A percentile compares a stretch with the other conserved stretches of the same genome.
Evolutionary conservation across 768 basidiomycete species (phyloP).

Genomic region (Tulasnella sp.): DNA sequence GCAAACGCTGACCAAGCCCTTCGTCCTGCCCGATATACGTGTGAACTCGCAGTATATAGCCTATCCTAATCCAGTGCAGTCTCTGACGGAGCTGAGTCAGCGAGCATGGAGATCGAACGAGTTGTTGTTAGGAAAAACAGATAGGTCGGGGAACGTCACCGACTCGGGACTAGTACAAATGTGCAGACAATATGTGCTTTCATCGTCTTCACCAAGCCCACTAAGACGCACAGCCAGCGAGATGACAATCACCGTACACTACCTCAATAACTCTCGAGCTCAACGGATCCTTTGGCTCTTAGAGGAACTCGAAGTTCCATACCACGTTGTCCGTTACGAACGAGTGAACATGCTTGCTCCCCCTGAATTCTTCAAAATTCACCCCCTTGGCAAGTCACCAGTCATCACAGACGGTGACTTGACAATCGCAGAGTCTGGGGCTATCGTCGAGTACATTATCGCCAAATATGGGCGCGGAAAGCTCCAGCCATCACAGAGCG

Average conservation of each 20-base stretch:
- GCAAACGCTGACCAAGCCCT: neutral
- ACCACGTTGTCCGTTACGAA: conserved; percentile 51
- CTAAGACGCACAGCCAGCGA: neutral
- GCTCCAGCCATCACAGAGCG: conserved; percentile 34
- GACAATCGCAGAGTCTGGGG: conserved; percentile 51
- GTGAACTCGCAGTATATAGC: neutral
- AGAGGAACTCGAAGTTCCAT: conserved; percentile 56
- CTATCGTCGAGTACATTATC: conserved; percentile 54
- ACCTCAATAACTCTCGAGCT: conserved; percentile 40
- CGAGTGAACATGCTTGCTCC: conserved; percentile 46
- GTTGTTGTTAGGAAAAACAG: neutral
- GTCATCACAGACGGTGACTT: conserved; percentile 53
- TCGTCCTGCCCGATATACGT: neutral
- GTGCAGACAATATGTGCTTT: neutral
- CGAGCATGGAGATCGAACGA: neutral
- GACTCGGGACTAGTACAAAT: neutral
- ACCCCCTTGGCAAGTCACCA: conserved; percentile 54
- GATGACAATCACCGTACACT: conserved; percentile 34
- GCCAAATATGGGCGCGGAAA: conserved; percentile 45
- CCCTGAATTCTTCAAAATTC: conserved; percentile 45
- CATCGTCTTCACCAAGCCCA: neutral
- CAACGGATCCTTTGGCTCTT: conserved; percentile 43
- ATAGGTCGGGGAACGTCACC: neutral
- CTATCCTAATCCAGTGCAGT: neutral
- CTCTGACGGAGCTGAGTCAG: neutral